Base-by-base conservation (phyloP, 148 eudicot species). In the Nepenthes mirabilis region DNA sequence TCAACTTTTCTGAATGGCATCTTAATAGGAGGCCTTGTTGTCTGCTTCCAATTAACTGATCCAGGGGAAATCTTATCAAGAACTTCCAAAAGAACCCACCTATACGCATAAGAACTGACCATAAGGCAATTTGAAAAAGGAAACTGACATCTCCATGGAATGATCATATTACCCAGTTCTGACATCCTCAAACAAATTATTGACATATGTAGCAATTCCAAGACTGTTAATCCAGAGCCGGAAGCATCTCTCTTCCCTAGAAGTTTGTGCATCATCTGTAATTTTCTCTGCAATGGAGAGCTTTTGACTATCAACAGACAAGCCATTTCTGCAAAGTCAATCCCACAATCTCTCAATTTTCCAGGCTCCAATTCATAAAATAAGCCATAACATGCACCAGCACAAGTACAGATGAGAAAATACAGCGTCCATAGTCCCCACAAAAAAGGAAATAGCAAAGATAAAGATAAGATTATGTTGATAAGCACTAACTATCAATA, bases 181-280 rank as follows among this genome's bases (percentile, higher is more conserved):
- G 71, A 84, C 84, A 71, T 86, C 95, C 74, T 90, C 95, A 50
- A 90, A 90, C 71, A 90, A 37, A 79, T 78, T 84, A 75, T 90
- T 90, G 72, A 90, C 86, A 68, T 86, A 80, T 49, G 91, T 63
- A 12, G 76, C 79, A 66, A 75, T 66, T 66, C 95, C 97, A 70
- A 90, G 95, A 68, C 95, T 90, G 71, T 86, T 90, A 63, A 90
- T 84, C 97, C 97, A 90, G 34, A 90, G 71, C 12, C 97, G 80
- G 66, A 83, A 90, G 75, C 95, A 82, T 80, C 95, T 80, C 73
- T 90, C 95, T 70, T 90, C 95, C 62, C 88, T 78, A 61, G 91
- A 86, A 64, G 90, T 90, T 81, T 80, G 78, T 40, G 71, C 72
- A 68, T 90, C 94, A 59, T 75, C 78, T 58, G 79, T 65, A 73